These are phyloP conservation scores for Neocatenulostroma microsporum DNA, from an alignment of 2,329 filamentous ascomycete genomes.

Conservation along the genomic window DNA sequence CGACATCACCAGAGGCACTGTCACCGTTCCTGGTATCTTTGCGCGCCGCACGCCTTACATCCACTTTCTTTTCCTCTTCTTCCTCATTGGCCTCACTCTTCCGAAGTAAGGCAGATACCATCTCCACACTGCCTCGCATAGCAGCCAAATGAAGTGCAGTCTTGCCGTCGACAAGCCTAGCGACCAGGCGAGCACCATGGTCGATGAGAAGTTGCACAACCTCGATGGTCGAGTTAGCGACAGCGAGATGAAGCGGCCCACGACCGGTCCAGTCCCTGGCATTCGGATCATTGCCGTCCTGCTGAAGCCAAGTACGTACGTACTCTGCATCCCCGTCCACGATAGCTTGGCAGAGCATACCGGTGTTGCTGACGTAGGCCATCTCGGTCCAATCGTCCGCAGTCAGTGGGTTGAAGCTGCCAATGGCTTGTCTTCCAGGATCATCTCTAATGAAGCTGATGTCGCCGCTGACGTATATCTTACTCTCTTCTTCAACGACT, in stretches of 20 bases:
- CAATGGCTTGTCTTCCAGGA: slow-evolving; percentile 66
- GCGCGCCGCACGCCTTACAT: slow-evolving; percentile 12
- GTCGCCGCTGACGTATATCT: slow-evolving; percentile 67
- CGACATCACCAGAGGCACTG: too few relatives aligned
- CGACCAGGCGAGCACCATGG: slow-evolving; percentile 62
- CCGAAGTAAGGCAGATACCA: slow-evolving; percentile 63
- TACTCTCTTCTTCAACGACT: slow-evolving; percentile 61
- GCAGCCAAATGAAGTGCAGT: slow-evolving; percentile 80
- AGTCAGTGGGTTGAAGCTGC: slow-evolving; percentile 70
- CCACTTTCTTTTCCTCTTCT: slow-evolving; percentile 47
- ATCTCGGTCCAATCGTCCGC: slow-evolving; percentile 84
- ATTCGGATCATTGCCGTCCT: slow-evolving; percentile 64
- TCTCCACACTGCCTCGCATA: slow-evolving; percentile 58
- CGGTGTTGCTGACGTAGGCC: slow-evolving; percentile 78
- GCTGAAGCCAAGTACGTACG: slow-evolving; percentile 60
- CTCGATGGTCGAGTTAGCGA: slow-evolving; percentile 58
- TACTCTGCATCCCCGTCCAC: slow-evolving; percentile 63
- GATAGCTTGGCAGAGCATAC: slow-evolving; percentile 70
- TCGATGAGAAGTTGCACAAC: slow-evolving; percentile 66
- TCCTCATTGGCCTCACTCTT: slow-evolving; percentile 69
- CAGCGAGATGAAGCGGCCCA: slow-evolving; percentile 70
- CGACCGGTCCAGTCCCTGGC: slow-evolving; percentile 69
- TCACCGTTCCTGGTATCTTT: slow-evolving; percentile 11
- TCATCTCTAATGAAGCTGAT: slow-evolving; percentile 72
- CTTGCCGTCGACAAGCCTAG: slow-evolving; percentile 68